Evolutionary conservation across 176 grass and related monocot species (phyloP).

Genomic region (Triticum turgidum): DNA sequence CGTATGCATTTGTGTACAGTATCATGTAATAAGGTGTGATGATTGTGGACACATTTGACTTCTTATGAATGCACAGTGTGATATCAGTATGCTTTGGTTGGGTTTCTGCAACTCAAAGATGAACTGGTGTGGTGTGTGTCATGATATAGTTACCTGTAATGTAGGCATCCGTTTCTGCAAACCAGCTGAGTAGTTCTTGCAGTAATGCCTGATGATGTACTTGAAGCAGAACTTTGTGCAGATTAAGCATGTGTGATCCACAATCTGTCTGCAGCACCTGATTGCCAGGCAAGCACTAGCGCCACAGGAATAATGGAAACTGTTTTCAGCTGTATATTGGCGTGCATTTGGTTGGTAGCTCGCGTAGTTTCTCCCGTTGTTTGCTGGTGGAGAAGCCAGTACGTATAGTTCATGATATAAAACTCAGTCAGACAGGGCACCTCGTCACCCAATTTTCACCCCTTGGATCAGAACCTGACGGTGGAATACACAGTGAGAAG

Average conservation of each 20-base stretch:
- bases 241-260: background rate
- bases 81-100: background rate
- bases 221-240: background rate
- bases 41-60: background rate
- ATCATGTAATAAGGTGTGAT: background rate
- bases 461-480: background rate
- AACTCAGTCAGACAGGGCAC: background rate
- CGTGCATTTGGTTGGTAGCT: background rate
- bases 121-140: background rate
- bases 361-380: too few relatives aligned
- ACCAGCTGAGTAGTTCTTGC: background rate
- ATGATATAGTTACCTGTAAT: slow-evolving; percentile 1
- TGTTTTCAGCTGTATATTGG: background rate
- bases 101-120: background rate
- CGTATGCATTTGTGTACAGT: background rate
- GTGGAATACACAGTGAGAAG: background rate
- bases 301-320: background rate
- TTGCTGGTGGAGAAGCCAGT: background rate
- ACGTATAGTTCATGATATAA: background rate
- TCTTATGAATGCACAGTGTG: background rate
- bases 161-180: background rate
- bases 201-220: background rate
- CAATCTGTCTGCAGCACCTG: background rate
- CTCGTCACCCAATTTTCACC: background rate
- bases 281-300: background rate